Evolutionary conservation across 2,329 filamentous ascomycete genomes (phyloP).

Genomic region (Trichoderma sp.): DNA sequence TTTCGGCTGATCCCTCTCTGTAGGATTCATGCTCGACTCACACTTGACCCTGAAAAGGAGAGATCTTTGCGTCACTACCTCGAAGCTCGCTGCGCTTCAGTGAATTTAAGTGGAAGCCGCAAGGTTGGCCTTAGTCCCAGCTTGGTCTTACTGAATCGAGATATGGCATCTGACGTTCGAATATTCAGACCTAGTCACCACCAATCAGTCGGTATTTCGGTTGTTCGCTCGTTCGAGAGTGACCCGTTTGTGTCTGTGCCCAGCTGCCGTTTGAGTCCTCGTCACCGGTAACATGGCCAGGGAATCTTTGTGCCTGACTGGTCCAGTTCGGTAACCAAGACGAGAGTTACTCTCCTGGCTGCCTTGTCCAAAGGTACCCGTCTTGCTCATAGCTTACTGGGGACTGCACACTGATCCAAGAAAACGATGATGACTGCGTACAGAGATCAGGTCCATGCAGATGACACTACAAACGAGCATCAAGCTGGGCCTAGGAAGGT

Average conservation of each 20-base stretch:
- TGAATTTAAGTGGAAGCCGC: too few species aligned
- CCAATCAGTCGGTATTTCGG: background rate
- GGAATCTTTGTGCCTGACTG: background rate
- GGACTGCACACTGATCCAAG: background rate
- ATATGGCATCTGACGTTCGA: too few species aligned
- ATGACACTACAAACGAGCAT: too few species aligned
- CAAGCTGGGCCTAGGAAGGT: too few species aligned
- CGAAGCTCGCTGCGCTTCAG: too few species aligned
- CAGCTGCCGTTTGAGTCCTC: background rate
- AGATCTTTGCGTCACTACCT: background rate
- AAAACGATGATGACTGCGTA: too few species aligned
- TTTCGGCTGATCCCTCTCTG: background rate
- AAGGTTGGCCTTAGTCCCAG: too few species aligned
- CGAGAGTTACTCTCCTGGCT: too few species aligned
- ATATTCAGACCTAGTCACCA: background rate
- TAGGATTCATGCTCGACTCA: background rate
- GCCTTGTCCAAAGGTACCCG: too few species aligned
- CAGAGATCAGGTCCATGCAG: too few species aligned
- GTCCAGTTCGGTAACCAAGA: background rate
- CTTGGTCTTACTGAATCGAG: too few species aligned
- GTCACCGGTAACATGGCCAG: background rate
- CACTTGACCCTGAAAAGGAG: background rate
- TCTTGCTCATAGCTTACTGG: background rate
- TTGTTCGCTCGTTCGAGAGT: background rate
- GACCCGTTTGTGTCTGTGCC: background rate